These are phyloP conservation scores for Neophaeococcomyces aloes DNA, from an alignment of 2,329 filamentous ascomycete genomes.

Conservation along the genomic window DNA sequence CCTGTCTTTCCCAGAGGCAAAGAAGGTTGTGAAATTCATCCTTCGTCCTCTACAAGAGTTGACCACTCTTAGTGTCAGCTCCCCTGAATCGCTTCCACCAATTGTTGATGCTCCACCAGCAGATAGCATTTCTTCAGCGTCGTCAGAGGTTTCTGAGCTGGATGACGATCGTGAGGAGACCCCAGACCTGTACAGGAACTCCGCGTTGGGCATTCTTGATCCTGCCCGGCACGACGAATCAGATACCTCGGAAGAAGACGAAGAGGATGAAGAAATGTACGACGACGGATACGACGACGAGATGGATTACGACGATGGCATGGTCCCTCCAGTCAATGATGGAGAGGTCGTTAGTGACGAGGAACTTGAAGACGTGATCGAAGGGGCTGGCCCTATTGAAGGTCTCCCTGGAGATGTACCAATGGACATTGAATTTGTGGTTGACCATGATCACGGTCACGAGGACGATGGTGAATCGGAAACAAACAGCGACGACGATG, in stretches of 20 bases:
- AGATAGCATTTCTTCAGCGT: conserved; percentile 77
- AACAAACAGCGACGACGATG: conserved; percentile 47
- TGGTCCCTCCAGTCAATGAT: conserved; percentile 54
- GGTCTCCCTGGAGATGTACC: conserved; percentile 51
- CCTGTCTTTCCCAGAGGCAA: conserved; percentile 84
- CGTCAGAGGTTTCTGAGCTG: conserved; percentile 70
- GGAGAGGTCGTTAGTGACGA: conserved; percentile 85
- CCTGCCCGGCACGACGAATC: conserved; percentile 70
- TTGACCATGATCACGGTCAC: conserved; percentile 55
- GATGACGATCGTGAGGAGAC: conserved; percentile 87
- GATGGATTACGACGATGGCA: conserved; percentile 84
- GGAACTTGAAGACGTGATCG: conserved; percentile 67
- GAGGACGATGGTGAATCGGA: conserved; percentile 49
- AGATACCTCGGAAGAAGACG: conserved; percentile 53
- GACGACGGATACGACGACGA: conserved; percentile 80
- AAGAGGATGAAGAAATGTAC: conserved; percentile 75
- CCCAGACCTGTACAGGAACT: conserved; percentile 93
- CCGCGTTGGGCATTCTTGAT: conserved; percentile 88
- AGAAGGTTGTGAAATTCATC: conserved; percentile 92
- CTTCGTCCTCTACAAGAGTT: conserved; percentile 78
- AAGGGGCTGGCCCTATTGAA: conserved; percentile 60
- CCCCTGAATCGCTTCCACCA: conserved; percentile 50
- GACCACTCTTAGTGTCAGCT: conserved; percentile 73
- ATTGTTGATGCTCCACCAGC: conserved; percentile 61
- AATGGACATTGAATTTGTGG: conserved; percentile 76